Base-by-base conservation (phyloP, 106 monocot genomes). In the Dendrobium chrysotoxum region DNA sequence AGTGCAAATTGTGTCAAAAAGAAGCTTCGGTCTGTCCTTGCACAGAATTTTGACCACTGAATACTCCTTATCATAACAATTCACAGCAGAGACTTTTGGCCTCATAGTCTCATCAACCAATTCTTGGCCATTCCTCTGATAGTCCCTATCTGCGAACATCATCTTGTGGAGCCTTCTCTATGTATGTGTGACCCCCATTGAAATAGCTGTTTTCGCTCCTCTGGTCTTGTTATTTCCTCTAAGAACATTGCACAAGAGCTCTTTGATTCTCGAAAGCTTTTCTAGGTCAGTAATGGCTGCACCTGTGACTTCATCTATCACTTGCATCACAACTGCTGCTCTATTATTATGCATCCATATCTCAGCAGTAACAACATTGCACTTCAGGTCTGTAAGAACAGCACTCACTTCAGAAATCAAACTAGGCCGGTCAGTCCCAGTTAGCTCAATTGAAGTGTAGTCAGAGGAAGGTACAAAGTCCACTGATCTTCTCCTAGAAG, bases 111-210 rank as follows among this genome's bases (percentile, higher is more conserved):
- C 86, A 75, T 84, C 84, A 1, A 61, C 72, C 7, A 28, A 39
- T 40, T 80, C 87, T 53, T 83, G 76, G 75, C 80, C 86, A 21
- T 67, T 66, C 44, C 88, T 86, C 78, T 94, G 87, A 75, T 97
- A 97, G 80, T 97, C 96, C 28, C 96, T 82, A 81, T 94, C 96
- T n/a, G 82, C 94, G 79, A 92, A 91, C 96, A 97, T 97, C 96
- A 97, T 89, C 85, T 97, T 94, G 77, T 98, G 97, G 21, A 98
- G 89, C 86, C 97, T 91, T 40, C 97, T 85, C 38, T 98, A 94
- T 2, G 88, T 92, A 79, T 92, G 94, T 20, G 90, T 91, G 50
- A 20, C 79, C 38, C 83, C 88, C 77, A 44, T 35, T 11, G 97
- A 89, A 21, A 98, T 89, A 4, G 53, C 79, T 0, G 92, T 94